phyloP scores from a whole-genome alignment of 345 rosid species.

The Pugionium cornutum region DNA sequence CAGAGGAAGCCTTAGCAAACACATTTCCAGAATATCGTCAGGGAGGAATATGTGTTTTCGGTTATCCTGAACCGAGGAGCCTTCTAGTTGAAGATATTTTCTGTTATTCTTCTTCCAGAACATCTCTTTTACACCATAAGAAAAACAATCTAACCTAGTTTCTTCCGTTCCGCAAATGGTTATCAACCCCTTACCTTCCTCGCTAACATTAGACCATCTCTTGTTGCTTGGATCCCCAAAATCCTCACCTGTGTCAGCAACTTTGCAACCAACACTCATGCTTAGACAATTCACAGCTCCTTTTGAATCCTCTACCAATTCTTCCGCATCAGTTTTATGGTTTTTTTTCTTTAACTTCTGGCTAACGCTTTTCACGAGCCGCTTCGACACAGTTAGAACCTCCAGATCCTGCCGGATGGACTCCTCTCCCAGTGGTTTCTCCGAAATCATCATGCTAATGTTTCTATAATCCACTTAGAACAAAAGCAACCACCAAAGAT shows the following conservation, averaged over 20 bases:
- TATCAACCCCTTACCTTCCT: conserved; percentile 63
- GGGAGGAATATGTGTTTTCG: conserved; percentile 77
- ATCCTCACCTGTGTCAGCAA: conserved; percentile 84
- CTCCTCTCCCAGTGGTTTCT: conserved; percentile 53
- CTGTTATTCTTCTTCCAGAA: conserved; percentile 74
- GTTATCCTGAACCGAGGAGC: conserved; percentile 42
- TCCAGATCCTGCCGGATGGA: conserved; percentile 65
- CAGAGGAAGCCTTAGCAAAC: conserved; percentile 86
- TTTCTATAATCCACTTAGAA: not conserved
- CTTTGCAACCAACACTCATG: conserved; percentile 86
- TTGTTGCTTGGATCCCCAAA: conserved; percentile 69
- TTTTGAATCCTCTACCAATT: conserved; percentile 46
- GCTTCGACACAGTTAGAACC: conserved; percentile 67
- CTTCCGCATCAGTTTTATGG: conserved; percentile 52
- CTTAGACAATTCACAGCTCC: conserved; percentile 71
- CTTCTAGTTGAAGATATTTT: conserved; percentile 50
- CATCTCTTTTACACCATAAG: conserved; percentile 82
- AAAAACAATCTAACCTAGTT: conserved; percentile 78
- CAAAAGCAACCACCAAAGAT: no score
- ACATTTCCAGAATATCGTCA: conserved; percentile 86
- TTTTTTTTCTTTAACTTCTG: conserved; percentile 68
- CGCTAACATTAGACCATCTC: conserved; percentile 82
- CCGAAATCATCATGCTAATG: conserved; percentile 48
- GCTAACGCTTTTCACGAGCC: conserved; percentile 75
- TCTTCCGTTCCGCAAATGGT: conserved; percentile 71